phyloP scores from a whole-genome alignment of 2,329 filamentous ascomycete species.

The Calonectria naviculata region DNA sequence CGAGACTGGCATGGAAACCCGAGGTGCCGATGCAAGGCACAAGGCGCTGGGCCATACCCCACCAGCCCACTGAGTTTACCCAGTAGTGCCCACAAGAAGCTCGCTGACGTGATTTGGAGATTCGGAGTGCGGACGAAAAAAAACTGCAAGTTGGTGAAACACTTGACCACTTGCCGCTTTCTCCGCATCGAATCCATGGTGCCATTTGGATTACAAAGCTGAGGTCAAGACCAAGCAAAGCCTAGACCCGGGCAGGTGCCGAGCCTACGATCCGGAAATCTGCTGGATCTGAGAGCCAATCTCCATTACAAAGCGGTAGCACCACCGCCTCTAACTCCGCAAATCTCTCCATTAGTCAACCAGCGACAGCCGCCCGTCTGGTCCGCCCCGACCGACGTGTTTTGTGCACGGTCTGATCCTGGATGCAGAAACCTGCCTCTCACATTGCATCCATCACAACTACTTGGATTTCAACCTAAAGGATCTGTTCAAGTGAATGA shows the following conservation, averaged over 20 bases:
- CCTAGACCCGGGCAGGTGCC: background rate
- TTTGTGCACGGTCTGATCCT: background rate
- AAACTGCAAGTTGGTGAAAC: background rate
- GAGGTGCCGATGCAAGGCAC: conserved; percentile 22
- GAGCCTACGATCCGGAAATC: background rate
- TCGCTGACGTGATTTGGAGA: background rate
- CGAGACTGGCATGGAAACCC: conserved; percentile 5
- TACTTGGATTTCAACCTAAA: too few species aligned
- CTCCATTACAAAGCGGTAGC: background rate
- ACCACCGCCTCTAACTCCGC: background rate
- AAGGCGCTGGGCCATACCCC: background rate
- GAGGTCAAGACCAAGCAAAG: background rate
- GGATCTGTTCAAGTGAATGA: background rate
- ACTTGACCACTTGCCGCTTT: background rate
- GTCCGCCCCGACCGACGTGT: background rate
- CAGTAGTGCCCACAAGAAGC: background rate
- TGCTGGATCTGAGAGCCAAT: background rate
- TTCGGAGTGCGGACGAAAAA: background rate
- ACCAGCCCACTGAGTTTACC: background rate
- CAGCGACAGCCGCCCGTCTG: background rate
- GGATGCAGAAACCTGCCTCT: background rate
- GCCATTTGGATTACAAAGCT: background rate
- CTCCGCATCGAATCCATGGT: too few species aligned
- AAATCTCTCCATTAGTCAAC: background rate
- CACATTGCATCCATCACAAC: background rate